These are phyloP conservation scores for Bigelowiella natans DNA, from an alignment of 78 protist genomes.

Conservation along the genomic window DNA sequence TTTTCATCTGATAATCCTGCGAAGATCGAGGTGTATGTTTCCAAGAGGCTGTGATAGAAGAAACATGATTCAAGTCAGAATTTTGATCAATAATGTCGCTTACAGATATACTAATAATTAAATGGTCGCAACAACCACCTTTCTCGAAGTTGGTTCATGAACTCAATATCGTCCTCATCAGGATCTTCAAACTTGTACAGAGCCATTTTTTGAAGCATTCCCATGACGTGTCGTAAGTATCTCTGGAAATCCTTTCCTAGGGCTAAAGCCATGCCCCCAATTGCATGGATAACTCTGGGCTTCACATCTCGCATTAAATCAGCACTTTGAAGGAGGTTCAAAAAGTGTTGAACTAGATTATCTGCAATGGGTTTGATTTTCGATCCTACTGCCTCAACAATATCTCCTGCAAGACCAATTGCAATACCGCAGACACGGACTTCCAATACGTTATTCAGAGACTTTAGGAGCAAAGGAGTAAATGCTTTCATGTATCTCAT, in stretches of 20 bases:
- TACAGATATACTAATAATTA: no score
- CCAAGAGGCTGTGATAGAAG: no score
- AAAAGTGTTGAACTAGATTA: neutral
- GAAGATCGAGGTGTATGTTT: no score
- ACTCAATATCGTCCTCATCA: neutral
- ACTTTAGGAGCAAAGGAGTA: neutral
- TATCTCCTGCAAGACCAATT: neutral
- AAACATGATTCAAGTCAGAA: no score
- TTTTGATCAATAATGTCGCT: no score
- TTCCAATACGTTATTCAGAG: neutral
- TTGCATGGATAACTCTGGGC: neutral
- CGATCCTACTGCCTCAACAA: neutral
- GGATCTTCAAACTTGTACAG: neutral
- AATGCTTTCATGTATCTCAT: neutral
- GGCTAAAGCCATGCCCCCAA: neutral
- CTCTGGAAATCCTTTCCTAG: neutral
- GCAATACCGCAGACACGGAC: neutral
- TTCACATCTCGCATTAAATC: neutral
- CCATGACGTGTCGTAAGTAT: neutral
- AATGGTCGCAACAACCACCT: no score
- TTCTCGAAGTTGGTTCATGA: neutral
- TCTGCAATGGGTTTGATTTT: neutral
- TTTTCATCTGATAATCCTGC: no score
- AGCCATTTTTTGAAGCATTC: neutral
- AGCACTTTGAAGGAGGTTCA: neutral